These are phyloP conservation scores for Anthostomella pinea DNA, from an alignment of 2,329 filamentous ascomycete genomes.

Conservation along the genomic window DNA sequence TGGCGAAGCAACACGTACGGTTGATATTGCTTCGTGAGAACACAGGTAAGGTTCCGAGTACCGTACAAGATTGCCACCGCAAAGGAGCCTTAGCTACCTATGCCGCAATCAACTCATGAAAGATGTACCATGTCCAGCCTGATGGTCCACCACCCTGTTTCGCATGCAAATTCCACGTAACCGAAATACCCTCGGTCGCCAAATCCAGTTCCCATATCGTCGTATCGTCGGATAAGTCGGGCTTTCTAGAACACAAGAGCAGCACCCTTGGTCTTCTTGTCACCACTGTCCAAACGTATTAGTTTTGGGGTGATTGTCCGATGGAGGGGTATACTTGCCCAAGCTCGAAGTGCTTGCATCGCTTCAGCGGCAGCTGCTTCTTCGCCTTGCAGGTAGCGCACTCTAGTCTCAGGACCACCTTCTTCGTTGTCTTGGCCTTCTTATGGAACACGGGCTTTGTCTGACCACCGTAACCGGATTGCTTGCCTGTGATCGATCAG, in stretches of 20 bases:
- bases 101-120: too few species aligned
- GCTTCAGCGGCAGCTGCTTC: constrained; percentile 96
- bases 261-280: constrained; percentile 99
- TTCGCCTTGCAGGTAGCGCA: constrained; percentile 98
- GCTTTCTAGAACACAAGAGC: constrained; percentile 98
- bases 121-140: too few species aligned
- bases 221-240: too few species aligned
- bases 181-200: too few species aligned
- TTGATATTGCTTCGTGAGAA: too few species aligned
- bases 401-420: constrained; percentile 97
- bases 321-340: constrained; percentile 62
- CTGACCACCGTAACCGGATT: constrained; percentile 72
- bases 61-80: too few species aligned
- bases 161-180: too few species aligned
- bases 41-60: too few species aligned
- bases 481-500: constrained; percentile 10
- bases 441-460: constrained; percentile 99
- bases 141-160: too few species aligned
- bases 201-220: too few species aligned
- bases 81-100: too few species aligned
- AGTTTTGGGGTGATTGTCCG: constrained; percentile 28
- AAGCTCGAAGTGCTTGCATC: constrained; percentile 99
- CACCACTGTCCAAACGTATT: constrained; percentile 68
- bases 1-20: too few species aligned
- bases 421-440: constrained; percentile 99